Base-by-base conservation (phyloP, 1,139 yeast species). In the Meyerozyma athensensis region DNA sequence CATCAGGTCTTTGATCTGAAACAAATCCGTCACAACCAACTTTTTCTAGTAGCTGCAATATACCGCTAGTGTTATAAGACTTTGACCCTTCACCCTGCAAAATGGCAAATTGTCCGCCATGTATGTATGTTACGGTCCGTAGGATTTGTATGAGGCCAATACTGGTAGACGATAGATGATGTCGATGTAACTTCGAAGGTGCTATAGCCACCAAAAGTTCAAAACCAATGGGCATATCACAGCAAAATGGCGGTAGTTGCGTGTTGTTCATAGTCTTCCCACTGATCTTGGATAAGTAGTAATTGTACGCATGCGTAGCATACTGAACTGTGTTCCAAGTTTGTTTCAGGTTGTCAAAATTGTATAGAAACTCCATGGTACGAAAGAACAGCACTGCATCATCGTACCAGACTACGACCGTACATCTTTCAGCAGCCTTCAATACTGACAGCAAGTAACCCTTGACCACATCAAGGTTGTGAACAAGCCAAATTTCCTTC, bases 331-430 rank as follows among this genome's bases (percentile, higher is more conserved):
- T 28, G 10, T 17, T 16, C 7, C 18, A n/a, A 5, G 20, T n/a
- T 10, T 28, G 32, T 4, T 16, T 9, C 14, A 17, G 20, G 7
- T 8, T 10, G 12, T 16, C 20, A 18, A 28, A 17, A 9, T 13
- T 12, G 8, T 14, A 8, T 16, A 28, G 20, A 7, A 28, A 28
- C 18, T 14, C 20, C 32, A 28, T 28, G 9, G 18, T 28, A 12
- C 12, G 5, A 8, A 28, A 28, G 12, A 28, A 16, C 5, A 7
- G 7, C 20, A 17, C 14, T n/a, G 16, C 14, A 20, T 28, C 32
- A 17, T 28, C 20, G 32, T 28, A 28, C 32, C 32, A 28, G 19
- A 28, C 32, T 20, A 28, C 10, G 18, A 28, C 32, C n/a, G 32
- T 28, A 28, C 19, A 16, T 16, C 32, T 16, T 9, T 28, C 5